These are phyloP conservation scores for Filobasidium floriforme DNA, from an alignment of 768 basidiomycete species.

Conservation along the genomic window DNA sequence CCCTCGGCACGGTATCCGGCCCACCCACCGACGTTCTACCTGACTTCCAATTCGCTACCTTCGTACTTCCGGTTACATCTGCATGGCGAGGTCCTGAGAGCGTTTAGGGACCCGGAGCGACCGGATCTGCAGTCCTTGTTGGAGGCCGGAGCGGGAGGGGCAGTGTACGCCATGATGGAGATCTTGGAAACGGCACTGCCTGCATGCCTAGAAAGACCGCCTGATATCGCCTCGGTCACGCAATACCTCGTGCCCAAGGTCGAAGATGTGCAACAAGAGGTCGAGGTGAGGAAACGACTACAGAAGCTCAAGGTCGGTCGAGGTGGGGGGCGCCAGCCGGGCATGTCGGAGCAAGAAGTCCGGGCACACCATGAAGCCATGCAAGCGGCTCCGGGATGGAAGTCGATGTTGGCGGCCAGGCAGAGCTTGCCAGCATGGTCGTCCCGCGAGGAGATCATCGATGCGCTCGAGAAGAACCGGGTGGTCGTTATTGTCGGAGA, in stretches of 20 bases:
- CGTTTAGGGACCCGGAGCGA: slow-evolving; percentile 51
- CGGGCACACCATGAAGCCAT: slow-evolving; percentile 52
- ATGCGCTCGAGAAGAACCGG: slow-evolving; percentile 54
- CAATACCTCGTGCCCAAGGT: slow-evolving; percentile 51
- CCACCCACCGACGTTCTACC: slow-evolving; percentile 61
- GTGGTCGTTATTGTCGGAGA: slow-evolving; percentile 84
- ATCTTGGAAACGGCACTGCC: slow-evolving; percentile 67
- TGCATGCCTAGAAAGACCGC: slow-evolving; percentile 56
- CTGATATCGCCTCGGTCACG: slow-evolving; percentile 64
- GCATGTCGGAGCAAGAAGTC: slow-evolving; percentile 29
- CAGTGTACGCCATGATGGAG: slow-evolving; percentile 58
- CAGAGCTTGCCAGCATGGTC: slow-evolving; percentile 68
- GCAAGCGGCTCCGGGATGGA: slow-evolving; percentile 51
- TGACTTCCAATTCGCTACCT: slow-evolving; percentile 62
- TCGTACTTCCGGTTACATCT: slow-evolving; percentile 78
- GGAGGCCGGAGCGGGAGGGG: slow-evolving; percentile 60
- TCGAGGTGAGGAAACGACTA: slow-evolving; percentile 9
- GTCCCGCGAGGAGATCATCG: slow-evolving; percentile 58
- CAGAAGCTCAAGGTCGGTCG: slow-evolving; percentile 8
- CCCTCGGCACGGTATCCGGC: slow-evolving; percentile 48
- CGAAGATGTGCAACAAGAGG: slow-evolving; percentile 19
- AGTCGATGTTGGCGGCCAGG: slow-evolving; percentile 54
- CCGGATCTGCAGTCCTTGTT: slow-evolving; percentile 50
- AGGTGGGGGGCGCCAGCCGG: slow-evolving; percentile 10
- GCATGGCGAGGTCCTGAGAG: slow-evolving; percentile 58